Percentiles rank a stretch among this genome's conserved stretches.
Evolutionary conservation across 768 basidiomycete species (phyloP).

Genomic region (Royoungia palumana): DNA sequence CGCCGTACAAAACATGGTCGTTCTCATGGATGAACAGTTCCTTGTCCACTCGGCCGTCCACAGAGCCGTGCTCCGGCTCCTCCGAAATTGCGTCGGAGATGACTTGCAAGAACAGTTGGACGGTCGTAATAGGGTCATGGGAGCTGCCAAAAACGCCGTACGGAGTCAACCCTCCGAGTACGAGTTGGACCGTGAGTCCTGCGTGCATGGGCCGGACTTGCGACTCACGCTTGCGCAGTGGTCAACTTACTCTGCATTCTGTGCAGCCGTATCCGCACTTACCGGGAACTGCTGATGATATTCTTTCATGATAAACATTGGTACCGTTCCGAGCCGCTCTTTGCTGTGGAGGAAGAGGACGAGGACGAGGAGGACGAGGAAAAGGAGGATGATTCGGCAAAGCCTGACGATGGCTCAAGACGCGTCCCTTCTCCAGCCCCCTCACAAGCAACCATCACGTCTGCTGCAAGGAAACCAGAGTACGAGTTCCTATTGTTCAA

Average conservation of each 20-base stretch:
- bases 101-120: slow-evolving; percentile 86
- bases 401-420: slow-evolving; percentile 8
- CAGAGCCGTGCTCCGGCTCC: slow-evolving; percentile 77
- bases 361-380: slow-evolving; percentile 57
- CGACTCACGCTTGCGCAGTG: slow-evolving; percentile 46
- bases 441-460: slow-evolving; percentile 57
- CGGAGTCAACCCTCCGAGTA: slow-evolving; percentile 81
- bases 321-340: slow-evolving; percentile 73
- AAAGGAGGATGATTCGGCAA: slow-evolving; percentile 13
- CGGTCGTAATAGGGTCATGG: slow-evolving; percentile 71
- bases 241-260: slow-evolving; percentile 90
- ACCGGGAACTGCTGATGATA: slow-evolving; percentile 89
- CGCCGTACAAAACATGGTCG: slow-evolving; percentile 86
- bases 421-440: slow-evolving; percentile 55
- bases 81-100: slow-evolving; percentile 88
- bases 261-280: slow-evolving; percentile 87
- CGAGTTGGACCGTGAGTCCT: slow-evolving; percentile 74
- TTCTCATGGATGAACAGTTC: slow-evolving; percentile 89
- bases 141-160: slow-evolving; percentile 72
- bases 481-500: slow-evolving; percentile 96
- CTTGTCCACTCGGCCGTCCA: slow-evolving; percentile 90
- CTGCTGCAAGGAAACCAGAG: slow-evolving; percentile 66
- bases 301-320: slow-evolving; percentile 96
- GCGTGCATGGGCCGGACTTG: neutral
- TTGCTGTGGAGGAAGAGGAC: slow-evolving; percentile 72